Evolutionary conservation across 1,139 yeast species (phyloP), one percentile per base, ranked within the genome.

Genomic region (Zygosaccharomyces sapae): DNA sequence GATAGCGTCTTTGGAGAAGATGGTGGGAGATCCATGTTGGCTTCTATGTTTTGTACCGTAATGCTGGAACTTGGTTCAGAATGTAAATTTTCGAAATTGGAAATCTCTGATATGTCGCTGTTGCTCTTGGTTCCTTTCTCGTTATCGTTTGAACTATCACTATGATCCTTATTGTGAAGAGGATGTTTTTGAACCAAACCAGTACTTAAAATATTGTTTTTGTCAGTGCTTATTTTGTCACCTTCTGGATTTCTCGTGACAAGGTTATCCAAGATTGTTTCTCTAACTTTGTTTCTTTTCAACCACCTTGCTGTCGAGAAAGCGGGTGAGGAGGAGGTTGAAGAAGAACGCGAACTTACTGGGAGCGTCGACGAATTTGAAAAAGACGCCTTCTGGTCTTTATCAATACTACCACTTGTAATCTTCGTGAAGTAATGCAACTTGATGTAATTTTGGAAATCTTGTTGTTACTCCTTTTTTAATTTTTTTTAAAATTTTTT

Each of bases 31-130:
- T 44, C 44, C 48, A 48, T 48, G 35, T 47, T 10, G n/a, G 39
- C 48, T 34, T 45, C 47, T 20, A 48, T 41, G 40, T 45, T 48
- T 31, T 48, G 43, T 10, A 38, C 35, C 12, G 51, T 48, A 29
- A 42, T 33, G 13, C 36, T 36, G 9, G 45, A 43, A 7, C 34
- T 33, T 12, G 51, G 48, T 20, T 40, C 41, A 12, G 48, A 45
- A 29, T 48, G 48, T 8, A 48, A 33, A 19, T 36, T 38, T n/a
- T 33, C 31, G 34, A 18, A 37, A 37, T 37, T 24, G 33, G 13
- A 16, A 6, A 12, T 25, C 31, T n/a, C 33, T 37, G 29, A 24
- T 4, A 27, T 10, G n/a, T 10, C n/a, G 13, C 30, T 20, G 31
- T 24, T 13, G n/a, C 27, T 24, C 13, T 19, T 19, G 24, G 31